phyloP scores from a whole-genome alignment of 2,329 filamentous ascomycete species.

The Tympanopsis confertula region DNA sequence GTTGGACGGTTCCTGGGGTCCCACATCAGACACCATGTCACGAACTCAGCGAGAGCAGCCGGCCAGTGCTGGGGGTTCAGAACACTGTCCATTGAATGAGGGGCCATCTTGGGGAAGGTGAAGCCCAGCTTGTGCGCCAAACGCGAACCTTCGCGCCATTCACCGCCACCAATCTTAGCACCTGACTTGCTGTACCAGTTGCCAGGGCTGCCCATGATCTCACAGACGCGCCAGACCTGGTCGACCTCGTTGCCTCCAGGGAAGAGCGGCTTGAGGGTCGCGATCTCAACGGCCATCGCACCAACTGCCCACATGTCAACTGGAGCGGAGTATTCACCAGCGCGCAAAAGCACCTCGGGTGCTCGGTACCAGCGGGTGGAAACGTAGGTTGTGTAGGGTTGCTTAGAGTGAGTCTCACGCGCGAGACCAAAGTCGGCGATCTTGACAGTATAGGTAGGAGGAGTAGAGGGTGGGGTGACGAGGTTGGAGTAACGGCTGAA shows the following conservation, averaged over 20 bases:
- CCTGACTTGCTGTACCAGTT: constrained; percentile 96
- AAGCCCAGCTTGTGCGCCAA: constrained; percentile 94
- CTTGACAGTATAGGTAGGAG: constrained; percentile 89
- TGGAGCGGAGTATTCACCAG: constrained; percentile 91
- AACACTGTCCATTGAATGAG: constrained; percentile 90
- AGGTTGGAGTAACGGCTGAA: constrained; percentile 88
- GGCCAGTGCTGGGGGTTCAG: constrained; percentile 88
- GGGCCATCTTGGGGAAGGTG: constrained; percentile 96
- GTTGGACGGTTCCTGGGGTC: constrained; percentile 87
- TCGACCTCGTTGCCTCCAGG: constrained; percentile 97
- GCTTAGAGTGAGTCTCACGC: constrained; percentile 90
- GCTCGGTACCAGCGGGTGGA: constrained; percentile 97
- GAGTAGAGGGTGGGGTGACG: constrained; percentile 88
- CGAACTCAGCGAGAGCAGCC: constrained; percentile 73
- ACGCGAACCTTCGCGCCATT: constrained; percentile 90
- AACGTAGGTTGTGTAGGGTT: constrained; percentile 96
- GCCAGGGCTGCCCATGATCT: constrained; percentile 97
- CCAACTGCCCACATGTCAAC: constrained; percentile 98
- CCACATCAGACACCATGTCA: constrained; percentile 99
- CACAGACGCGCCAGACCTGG: constrained; percentile 96
- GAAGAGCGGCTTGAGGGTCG: constrained; percentile 91
- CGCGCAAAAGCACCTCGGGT: constrained; percentile 83
- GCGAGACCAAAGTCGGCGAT: constrained; percentile 96
- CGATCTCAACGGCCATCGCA: constrained; percentile 96
- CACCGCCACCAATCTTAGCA: constrained; percentile 77